A percentile compares a stretch with the other conserved stretches of the same genome.
These are phyloP conservation scores for Fusarium nisikadoi DNA, from an alignment of 2,329 filamentous ascomycete genomes.

Conservation along the genomic window DNA sequence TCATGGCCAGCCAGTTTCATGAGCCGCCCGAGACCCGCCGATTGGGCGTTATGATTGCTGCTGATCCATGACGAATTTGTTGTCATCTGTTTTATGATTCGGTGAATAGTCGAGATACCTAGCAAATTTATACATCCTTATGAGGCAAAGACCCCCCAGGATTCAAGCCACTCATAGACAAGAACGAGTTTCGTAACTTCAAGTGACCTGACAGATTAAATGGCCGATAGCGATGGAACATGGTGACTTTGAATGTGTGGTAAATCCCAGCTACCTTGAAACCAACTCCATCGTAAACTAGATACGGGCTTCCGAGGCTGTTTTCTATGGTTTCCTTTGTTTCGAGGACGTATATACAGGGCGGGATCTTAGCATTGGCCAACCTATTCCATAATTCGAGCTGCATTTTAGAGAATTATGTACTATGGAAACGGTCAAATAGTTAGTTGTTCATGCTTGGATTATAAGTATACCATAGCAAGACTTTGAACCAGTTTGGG, in stretches of 20 bases:
- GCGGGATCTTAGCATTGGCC: background rate
- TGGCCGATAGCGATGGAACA: background rate
- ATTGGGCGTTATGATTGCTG: conserved; percentile 8
- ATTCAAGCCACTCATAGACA: conserved; percentile 31
- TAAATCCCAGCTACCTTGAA: background rate
- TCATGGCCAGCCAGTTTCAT: conserved; percentile 14
- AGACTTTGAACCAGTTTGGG: background rate
- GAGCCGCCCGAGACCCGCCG: conserved; percentile 28
- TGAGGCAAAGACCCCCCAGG: conserved; percentile 21
- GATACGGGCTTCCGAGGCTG: background rate
- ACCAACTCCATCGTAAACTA: background rate
- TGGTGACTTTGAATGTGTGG: background rate
- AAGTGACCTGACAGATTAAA: background rate
- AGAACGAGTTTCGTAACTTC: conserved; percentile 10
- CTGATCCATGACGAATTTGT: conserved; percentile 6
- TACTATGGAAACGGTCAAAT: background rate
- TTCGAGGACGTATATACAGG: background rate
- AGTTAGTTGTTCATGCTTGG: background rate
- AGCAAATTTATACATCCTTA: conserved; percentile 16
- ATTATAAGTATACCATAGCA: background rate
- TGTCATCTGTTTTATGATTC: conserved; percentile 22
- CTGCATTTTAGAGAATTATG: background rate
- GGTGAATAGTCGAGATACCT: conserved; percentile 28
- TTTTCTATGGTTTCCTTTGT: background rate
- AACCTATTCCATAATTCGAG: background rate